Conservation (phyloP, 352 stramenopile species). For the Globisporangium recalcitrans region DNA sequence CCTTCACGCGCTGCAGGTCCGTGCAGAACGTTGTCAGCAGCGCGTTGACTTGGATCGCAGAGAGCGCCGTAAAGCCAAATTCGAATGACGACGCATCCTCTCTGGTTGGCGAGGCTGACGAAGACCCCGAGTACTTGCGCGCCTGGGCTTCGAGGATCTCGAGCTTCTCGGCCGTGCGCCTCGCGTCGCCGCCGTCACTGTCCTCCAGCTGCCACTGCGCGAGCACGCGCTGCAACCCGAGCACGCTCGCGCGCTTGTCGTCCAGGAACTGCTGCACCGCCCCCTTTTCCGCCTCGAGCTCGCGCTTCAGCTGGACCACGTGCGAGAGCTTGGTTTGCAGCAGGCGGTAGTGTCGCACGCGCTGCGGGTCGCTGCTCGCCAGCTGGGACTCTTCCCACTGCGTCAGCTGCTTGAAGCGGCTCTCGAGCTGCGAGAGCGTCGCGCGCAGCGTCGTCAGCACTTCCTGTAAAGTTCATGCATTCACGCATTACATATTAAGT, state of each 20-base stretch:
- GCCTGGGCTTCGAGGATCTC: conserved; percentile 23
- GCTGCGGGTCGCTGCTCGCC: conserved; percentile 10
- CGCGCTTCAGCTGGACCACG: conserved; percentile 25
- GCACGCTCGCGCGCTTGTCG: conserved; percentile 13
- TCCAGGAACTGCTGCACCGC: conserved; percentile 9
- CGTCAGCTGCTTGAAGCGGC: conserved; percentile 18
- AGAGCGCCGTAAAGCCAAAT: conserved; percentile 21
- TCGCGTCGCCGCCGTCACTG: not conserved
- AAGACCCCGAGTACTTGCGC: not conserved
- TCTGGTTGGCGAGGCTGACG: not conserved
- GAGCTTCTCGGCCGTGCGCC: conserved; percentile 27
- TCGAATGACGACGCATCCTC: conserved; percentile 2
- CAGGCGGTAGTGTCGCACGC: conserved; percentile 6
- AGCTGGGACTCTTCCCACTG: not conserved
- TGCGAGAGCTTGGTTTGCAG: conserved; percentile 20
- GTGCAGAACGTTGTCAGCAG: conserved; percentile 19
- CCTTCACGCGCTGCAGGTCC: conserved; percentile 21
- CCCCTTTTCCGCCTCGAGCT: conserved; percentile 24
- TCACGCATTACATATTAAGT: too few species aligned
- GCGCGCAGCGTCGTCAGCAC: conserved; percentile 20
- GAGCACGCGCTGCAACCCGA: conserved; percentile 20
- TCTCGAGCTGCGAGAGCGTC: conserved; percentile 21
- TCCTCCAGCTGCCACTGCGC: conserved; percentile 25
- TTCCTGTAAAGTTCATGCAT: conserved; percentile 23
- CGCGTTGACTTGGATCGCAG: conserved; percentile 3